Evolutionary conservation across 345 rosid species (phyloP).

Genomic region (Carallia brachiata): DNA sequence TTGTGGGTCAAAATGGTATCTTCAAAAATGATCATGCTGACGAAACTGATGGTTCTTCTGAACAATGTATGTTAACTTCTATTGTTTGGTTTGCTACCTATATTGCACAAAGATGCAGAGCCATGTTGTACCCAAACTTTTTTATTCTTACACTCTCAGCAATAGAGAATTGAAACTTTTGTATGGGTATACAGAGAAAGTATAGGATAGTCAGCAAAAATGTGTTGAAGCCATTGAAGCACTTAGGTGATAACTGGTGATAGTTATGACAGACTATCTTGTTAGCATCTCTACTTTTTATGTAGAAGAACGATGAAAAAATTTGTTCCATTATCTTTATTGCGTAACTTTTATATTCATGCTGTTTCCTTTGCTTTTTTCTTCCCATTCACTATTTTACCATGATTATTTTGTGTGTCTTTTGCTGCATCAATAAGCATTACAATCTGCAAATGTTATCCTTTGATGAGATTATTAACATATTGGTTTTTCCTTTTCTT

Average conservation of each 20-base stretch:
- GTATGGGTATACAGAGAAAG: no score
- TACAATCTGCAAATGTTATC: conserved; percentile 1
- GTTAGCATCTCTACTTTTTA: no score
- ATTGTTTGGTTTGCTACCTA: neutral
- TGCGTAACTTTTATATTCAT: no score
- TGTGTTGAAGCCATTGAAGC: no score
- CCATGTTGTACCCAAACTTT: no score
- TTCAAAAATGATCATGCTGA: conserved; percentile 66
- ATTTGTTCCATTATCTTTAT: no score
- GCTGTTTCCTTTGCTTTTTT: neutral
- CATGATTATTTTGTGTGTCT: neutral
- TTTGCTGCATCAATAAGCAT: neutral
- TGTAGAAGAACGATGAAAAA: no score
- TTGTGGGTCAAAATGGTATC: conserved; percentile 81
- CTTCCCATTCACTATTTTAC: neutral
- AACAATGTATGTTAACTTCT: conserved; percentile 35
- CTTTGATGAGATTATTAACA: neutral
- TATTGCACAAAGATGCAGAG: neutral
- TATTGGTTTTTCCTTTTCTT: conserved; percentile 7
- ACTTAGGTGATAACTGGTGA: no score
- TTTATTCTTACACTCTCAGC: no score
- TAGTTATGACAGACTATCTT: no score
- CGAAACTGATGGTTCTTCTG: conserved; percentile 42
- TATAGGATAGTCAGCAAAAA: no score
- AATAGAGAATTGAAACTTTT: no score